Base-by-base conservation (phyloP, 1,284 basidiomycete species). In the Austroboletus novae-zelandiae region DNA sequence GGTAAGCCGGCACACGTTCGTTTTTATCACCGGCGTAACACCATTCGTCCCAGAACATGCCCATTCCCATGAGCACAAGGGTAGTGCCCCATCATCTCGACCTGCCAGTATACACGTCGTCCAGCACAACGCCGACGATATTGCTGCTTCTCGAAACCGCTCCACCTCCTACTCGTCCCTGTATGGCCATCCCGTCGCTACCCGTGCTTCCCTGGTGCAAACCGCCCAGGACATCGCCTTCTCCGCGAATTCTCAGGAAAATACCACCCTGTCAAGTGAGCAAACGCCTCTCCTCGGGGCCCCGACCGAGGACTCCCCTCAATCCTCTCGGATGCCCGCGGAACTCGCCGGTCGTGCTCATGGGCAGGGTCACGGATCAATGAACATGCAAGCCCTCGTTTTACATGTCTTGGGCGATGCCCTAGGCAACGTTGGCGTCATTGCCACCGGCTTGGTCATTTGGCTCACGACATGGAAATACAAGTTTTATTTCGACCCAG, bases 371-470 rank as follows among this genome's bases (percentile, higher is more conserved):
- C 88, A 91, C 64, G 75, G 88, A 17, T 91, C 86, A 6, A 98
- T 99, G 96, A 99, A 98, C 73, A 98, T 99, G 94, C 89, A 78
- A 31, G 97, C 94, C 29, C 80, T 99, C 4, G 79, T 99, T 50
- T 73, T 99, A 23, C 97, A 99, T 70, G 96, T 99, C 25, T 71
- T 99, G 37, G 96, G 97, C 32, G 97, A 99, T 72, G 97, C 97
- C 23, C 78, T 98, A 37, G 96, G 97, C 51, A 99, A 99, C 69
- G 89, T 98, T 55, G 97, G 97, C 54, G 97, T 99, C 56, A 98
- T 99, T 55, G 83, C 87, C 27, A 91, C 95, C 5, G 97, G 97
- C 57, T 79, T 98, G 10, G 76, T 97, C 64, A 96, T 98, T 64
- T 94, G 92, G 93, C 78, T 89, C 45, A 83, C 86, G 1, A 71